Conservation (phyloP, 108 stramenopile species). For the Stephanodiscus triporus region DNA sequence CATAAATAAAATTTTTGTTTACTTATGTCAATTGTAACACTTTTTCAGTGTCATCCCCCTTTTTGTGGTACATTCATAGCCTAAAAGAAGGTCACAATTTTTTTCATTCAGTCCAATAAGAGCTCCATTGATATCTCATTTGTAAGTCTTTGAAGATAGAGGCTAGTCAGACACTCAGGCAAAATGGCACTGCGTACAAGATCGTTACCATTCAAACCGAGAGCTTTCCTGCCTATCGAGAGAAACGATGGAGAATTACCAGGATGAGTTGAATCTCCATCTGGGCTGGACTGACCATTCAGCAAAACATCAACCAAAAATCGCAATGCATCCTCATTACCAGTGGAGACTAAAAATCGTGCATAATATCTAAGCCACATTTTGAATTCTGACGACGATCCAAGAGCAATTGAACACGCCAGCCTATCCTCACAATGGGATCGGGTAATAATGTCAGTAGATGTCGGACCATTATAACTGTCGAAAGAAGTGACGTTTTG, state of each 20-base stretch:
- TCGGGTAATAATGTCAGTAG: slow-evolving; percentile 54
- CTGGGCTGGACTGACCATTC: slow-evolving; percentile 11
- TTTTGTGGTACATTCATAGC: too few relatives aligned
- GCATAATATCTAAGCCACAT: slow-evolving; percentile 70
- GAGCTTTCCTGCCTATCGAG: slow-evolving; percentile 46
- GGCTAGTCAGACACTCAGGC: slow-evolving; percentile 85
- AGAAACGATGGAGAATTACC: slow-evolving; percentile 46
- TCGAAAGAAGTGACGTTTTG: slow-evolving; percentile 22
- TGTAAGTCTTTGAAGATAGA: slow-evolving; percentile 75
- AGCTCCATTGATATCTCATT: slow-evolving; percentile 81
- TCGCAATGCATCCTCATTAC: slow-evolving; percentile 60
- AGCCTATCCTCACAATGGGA: slow-evolving; percentile 90
- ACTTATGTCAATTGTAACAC: too few relatives aligned
- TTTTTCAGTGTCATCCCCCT: too few relatives aligned
- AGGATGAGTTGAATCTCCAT: background rate
- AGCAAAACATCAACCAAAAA: slow-evolving; percentile 72
- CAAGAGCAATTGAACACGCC: slow-evolving; percentile 79
- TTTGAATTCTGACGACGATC: slow-evolving; percentile 66
- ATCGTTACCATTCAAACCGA: slow-evolving; percentile 57
- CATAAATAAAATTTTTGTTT: too few relatives aligned
- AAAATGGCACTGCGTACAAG: slow-evolving; percentile 60
- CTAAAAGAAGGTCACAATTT: too few relatives aligned
- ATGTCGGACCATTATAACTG: slow-evolving; percentile 32
- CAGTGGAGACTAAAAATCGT: slow-evolving; percentile 47
- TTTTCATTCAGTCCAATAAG: slow-evolving; percentile 2